A percentile compares a stretch with the other conserved stretches of the same genome.
phyloP scores from a whole-genome alignment of 352 stramenopile species.

The Pythium aphanidermatum region DNA sequence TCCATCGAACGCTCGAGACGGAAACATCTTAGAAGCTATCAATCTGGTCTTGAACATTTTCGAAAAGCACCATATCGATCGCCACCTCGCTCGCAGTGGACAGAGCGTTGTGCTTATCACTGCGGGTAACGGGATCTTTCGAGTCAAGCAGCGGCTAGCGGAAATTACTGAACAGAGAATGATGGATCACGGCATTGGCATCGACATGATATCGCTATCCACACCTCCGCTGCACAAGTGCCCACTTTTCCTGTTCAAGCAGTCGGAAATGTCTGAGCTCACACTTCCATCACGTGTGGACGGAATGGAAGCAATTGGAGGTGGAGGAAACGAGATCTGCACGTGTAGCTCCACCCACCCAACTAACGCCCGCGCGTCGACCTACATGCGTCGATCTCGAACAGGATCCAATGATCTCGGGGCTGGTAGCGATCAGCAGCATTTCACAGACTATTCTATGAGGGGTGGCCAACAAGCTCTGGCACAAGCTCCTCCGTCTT shows the following conservation, averaged over 20 bases:
- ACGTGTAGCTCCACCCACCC: constrained; percentile 9
- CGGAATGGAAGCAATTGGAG: constrained; percentile 8
- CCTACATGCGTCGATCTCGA: constrained; percentile 7
- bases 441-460: background rate
- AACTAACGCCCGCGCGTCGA: background rate
- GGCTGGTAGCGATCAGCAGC: background rate
- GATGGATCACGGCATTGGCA: constrained; percentile 99
- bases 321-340: constrained; percentile 8
- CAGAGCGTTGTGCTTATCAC: constrained; percentile 96
- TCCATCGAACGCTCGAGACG: constrained; percentile 65
- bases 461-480: constrained; percentile 1
- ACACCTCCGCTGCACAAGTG: constrained; percentile 96
- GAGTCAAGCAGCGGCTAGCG: constrained; percentile 93
- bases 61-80: constrained; percentile 98
- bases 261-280: constrained; percentile 47
- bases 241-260: constrained; percentile 96
- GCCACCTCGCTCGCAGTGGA: constrained; percentile 93
- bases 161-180: constrained; percentile 98
- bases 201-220: constrained; percentile 95
- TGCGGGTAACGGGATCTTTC: constrained; percentile 94
- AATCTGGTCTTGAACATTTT: constrained; percentile 99
- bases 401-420: constrained; percentile 15
- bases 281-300: constrained; percentile 8
- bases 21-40: constrained; percentile 97
- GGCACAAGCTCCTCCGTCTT: background rate